Evolutionary conservation across 2,329 filamentous ascomycete species (phyloP), one percentile per base, ranked within the genome.

Genomic region (Exophiala sideris): DNA sequence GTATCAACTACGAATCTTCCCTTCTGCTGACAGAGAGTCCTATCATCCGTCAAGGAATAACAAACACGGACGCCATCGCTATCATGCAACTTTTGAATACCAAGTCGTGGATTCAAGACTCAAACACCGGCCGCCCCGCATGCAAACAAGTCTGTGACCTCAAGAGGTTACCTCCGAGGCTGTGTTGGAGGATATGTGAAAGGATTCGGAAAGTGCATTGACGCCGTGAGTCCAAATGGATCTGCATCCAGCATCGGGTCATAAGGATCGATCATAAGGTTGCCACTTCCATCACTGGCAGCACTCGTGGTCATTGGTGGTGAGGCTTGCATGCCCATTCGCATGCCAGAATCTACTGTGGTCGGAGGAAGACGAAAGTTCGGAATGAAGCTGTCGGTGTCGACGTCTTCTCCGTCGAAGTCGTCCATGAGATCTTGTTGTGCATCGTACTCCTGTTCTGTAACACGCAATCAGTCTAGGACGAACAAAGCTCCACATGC

Each of bases 371-470:
- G 67, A 21, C 73, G 73, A 59, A 74, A 76, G 34, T 70, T 68
- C n/a, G 76, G 71, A 36, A 83, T 81, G 67, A 88, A 92, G 7
- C 85, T 81, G 11, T 83, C 83, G 41, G 85, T 81, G 39, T 84
- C 85, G 51, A 86, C 81, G 9, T 90, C 86, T 61, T 85, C 79
- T 69, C 77, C 82, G 64, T 88, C 86, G 62, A 85, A 76, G 57
- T 95, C 89, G 66, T 96, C 91, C 71, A 95, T 84, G 80, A 95
- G 88, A 66, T 92, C 90, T 70, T 83, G 83, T 74, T 90, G 88
- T 51, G 89, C 87, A 71, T 96, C 91, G 75, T 96, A 97, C 78
- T 97, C 92, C 80, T 95, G 91, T 77, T 97, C 92, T 96, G 77
- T 78, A 80, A 67, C 74, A 84, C 72, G 74, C 70, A 79, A 81